Evolutionary conservation across 352 stramenopile genomes (phyloP).

Genomic region (Phytopythium kandeliae): DNA sequence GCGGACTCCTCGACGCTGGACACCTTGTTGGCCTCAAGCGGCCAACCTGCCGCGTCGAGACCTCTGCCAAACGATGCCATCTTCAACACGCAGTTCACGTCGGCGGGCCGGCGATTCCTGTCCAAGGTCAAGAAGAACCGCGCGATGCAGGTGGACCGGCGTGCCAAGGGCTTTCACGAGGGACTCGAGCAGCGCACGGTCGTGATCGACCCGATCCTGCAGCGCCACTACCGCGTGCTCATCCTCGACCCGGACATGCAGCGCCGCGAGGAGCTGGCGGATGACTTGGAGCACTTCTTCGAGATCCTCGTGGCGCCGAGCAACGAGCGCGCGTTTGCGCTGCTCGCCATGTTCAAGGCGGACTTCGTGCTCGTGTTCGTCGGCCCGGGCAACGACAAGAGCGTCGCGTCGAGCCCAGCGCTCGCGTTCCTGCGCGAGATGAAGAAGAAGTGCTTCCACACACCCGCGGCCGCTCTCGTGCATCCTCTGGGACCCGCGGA

Average conservation of each 20-base stretch:
- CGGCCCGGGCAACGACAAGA: slow-evolving; percentile 52
- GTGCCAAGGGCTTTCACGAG: slow-evolving; percentile 53
- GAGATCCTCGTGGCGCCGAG: slow-evolving; percentile 60
- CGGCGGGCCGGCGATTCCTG: slow-evolving; percentile 53
- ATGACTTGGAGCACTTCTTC: slow-evolving; percentile 57
- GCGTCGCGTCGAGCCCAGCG: slow-evolving; percentile 34
- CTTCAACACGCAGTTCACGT: slow-evolving; percentile 79
- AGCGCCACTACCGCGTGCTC: slow-evolving; percentile 57
- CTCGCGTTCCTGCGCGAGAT: slow-evolving; percentile 53
- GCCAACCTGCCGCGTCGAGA: neutral
- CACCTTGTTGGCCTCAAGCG: neutral
- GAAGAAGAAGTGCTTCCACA: slow-evolving; percentile 48
- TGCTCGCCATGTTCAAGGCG: slow-evolving; percentile 59
- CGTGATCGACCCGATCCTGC: slow-evolving; percentile 45
- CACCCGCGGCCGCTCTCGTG: slow-evolving; percentile 45
- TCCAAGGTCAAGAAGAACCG: slow-evolving; percentile 75
- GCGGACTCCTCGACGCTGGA: neutral
- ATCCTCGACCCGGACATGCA: slow-evolving; percentile 60
- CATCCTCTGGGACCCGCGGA: slow-evolving; percentile 10
- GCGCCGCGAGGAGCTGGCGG: slow-evolving; percentile 54
- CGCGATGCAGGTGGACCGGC: slow-evolving; percentile 64
- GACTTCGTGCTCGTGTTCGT: slow-evolving; percentile 54
- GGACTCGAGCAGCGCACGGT: slow-evolving; percentile 40
- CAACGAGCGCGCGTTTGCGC: slow-evolving; percentile 52
- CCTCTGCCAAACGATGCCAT: slow-evolving; percentile 53